These are phyloP conservation scores for Eimeria maxima DNA, from an alignment of 169 alveolate species.

Conservation along the genomic window DNA sequence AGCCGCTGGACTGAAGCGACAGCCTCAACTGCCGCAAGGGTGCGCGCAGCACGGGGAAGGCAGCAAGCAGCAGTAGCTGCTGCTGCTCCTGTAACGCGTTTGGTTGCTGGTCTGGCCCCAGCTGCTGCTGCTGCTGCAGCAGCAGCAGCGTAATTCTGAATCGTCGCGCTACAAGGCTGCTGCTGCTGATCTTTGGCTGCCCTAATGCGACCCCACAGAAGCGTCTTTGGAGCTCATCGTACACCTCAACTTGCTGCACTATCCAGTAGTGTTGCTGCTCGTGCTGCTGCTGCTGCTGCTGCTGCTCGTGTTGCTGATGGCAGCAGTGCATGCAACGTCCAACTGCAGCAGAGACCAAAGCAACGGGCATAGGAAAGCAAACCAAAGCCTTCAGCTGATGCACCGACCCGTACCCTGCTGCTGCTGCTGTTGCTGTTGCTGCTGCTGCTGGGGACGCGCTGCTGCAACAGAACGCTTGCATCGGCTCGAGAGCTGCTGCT, in stretches of 20 bases:
- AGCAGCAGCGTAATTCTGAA: slow-evolving; percentile 54
- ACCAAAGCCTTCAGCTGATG: neutral
- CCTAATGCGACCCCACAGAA: neutral
- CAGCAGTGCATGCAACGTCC: neutral
- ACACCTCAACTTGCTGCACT: slow-evolving; percentile 55
- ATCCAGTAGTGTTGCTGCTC: slow-evolving; percentile 51
- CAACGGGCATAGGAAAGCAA: slow-evolving; percentile 38
- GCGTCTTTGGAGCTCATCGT: slow-evolving; percentile 37
- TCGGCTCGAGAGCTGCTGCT: slow-evolving; percentile 55
- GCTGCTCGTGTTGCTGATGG: slow-evolving; percentile 36
- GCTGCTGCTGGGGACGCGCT: neutral
- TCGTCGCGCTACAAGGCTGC: slow-evolving; percentile 42
- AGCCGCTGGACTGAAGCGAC: slow-evolving; percentile 63
- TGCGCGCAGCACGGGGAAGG: slow-evolving; percentile 25
- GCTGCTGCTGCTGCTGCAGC: slow-evolving; percentile 44
- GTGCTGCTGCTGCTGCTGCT: slow-evolving; percentile 56
- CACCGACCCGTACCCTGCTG: neutral
- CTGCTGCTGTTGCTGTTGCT: slow-evolving; percentile 56
- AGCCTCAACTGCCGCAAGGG: slow-evolving; percentile 45
- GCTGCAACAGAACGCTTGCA: slow-evolving; percentile 50
- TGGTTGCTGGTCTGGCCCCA: neutral
- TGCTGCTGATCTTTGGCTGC: neutral
- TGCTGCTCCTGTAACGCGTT: neutral
- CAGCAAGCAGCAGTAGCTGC: slow-evolving; percentile 65
- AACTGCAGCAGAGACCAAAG: slow-evolving; percentile 54